Evolutionary conservation across 2,329 filamentous ascomycete species (phyloP), one percentile per base, ranked within the genome.

Genomic region (Aspergillus bombycis): DNA sequence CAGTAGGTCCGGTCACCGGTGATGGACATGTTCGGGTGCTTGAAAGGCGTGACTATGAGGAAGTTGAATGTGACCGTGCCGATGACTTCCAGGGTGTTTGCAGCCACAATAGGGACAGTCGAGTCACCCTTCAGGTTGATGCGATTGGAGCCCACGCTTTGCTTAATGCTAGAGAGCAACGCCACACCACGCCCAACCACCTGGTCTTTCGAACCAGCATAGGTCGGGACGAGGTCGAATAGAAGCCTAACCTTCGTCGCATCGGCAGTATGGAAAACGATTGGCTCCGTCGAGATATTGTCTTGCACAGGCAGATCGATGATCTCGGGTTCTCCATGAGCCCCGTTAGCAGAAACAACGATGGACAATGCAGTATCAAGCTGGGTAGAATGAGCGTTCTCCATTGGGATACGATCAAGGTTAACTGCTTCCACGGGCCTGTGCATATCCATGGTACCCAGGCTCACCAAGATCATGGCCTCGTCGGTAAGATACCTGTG

Each of bases 21-120:
- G 67, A 98, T 89, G 62, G 91, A 91, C 90, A 99, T 95, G 64
- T 96, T 96, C 8, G 93, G 92, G 76, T 98, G 95, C 21, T 89
- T 86, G 79, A 99, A 99, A 0, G 95, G 94, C 0, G 93, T 98
- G 70, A 99, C 93, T 72, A 98, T 87, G 36, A 97, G 81, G 75
- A 98, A 98, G 77, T 97, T 97, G 84, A 99, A 99, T 72, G 96
- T 97, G 69, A 99, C 92, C 0, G 90, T 89, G 19, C 95, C 96
- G 68, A 99, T 97, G 11, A 98, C 89, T 64, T 98, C 94, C 38
- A 98, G 81, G 14, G 87, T 90, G 64, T 86, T 92, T 41, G 89
- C 89, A 36, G 91, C 91, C 72, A 98, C 86, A 66, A 99, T 95
- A 0, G 95, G 95, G 11, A 99, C 91, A 64, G 91, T 94, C 43